Percentiles rank a stretch among this genome's conserved stretches.
phyloP scores from a whole-genome alignment of 345 rosid species.

The Odontarrhena argentea region DNA sequence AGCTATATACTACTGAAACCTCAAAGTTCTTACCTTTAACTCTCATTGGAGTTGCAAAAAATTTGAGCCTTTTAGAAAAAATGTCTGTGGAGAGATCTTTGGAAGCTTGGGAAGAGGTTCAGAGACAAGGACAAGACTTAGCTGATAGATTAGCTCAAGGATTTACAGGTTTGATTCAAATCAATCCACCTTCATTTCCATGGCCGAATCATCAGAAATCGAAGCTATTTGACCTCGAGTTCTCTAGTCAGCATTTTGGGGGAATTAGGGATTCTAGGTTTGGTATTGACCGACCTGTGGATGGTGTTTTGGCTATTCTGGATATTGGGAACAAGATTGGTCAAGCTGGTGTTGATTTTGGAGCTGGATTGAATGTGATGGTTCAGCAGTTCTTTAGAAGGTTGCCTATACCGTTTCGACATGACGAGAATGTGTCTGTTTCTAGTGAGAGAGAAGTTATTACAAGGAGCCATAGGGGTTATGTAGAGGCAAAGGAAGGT shows the following conservation, averaged over 20 bases:
- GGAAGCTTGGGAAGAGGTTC: slow-evolving; percentile 98
- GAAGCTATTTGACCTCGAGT: slow-evolving; percentile 74
- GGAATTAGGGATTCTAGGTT: slow-evolving; percentile 50
- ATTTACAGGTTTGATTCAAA: slow-evolving; percentile 77
- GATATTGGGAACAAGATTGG: slow-evolving; percentile 82
- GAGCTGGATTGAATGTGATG: slow-evolving; percentile 71
- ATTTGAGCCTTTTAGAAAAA: slow-evolving; percentile 21
- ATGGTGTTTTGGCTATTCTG: slow-evolving; percentile 73
- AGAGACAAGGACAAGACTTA: slow-evolving; percentile 87
- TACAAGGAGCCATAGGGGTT: slow-evolving; percentile 39
- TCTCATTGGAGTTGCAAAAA: slow-evolving; percentile 17
- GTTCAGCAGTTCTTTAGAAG: slow-evolving; percentile 79
- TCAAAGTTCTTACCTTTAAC: slow-evolving; percentile 20
- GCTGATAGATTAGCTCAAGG: slow-evolving; percentile 92
- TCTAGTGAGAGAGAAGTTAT: slow-evolving; percentile 33
- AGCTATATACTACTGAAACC: slow-evolving; percentile 1
- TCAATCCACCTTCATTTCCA: slow-evolving; percentile 65
- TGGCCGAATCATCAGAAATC: slow-evolving; percentile 68
- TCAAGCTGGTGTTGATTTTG: slow-evolving; percentile 86
- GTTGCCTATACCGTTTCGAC: slow-evolving; percentile 68
- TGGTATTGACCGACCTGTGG: slow-evolving; percentile 45
- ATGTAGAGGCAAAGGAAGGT: not conserved
- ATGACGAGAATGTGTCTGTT: slow-evolving; percentile 48
- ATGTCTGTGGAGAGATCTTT: slow-evolving; percentile 92
- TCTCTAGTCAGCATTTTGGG: slow-evolving; percentile 51